Evolutionary conservation across 2,329 filamentous ascomycete species (phyloP).

Genomic region (Cladosporium sp.): DNA sequence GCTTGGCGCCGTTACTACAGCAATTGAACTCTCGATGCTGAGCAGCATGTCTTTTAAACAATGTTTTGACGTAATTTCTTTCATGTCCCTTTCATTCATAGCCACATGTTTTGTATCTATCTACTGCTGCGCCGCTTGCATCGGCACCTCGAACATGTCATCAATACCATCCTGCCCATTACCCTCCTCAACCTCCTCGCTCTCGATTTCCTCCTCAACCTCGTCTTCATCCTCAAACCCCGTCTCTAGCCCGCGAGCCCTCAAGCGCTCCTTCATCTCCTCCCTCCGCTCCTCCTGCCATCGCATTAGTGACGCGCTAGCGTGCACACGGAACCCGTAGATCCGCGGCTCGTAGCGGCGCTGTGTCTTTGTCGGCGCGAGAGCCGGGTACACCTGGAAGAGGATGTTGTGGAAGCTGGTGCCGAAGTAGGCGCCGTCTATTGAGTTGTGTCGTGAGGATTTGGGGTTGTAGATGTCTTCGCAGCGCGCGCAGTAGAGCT

Average conservation of each 20-base stretch:
- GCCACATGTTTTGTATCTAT: neutral
- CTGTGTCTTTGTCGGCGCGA: constrained; percentile 82
- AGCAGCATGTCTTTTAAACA: no score
- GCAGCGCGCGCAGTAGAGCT: constrained; percentile 95
- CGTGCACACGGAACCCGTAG: constrained; percentile 95
- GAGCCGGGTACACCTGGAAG: constrained; percentile 93
- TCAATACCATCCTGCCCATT: constrained; percentile 51
- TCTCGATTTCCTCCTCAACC: constrained; percentile 60
- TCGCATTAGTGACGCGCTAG: constrained; percentile 78
- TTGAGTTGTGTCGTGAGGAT: constrained; percentile 88
- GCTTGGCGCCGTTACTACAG: no score
- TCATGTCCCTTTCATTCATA: neutral
- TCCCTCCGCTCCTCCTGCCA: constrained; percentile 86
- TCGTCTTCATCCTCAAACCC: constrained; percentile 73
- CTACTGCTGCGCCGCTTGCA: constrained; percentile 10
- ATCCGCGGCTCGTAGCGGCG: constrained; percentile 86
- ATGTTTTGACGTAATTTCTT: neutral
- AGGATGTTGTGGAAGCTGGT: constrained; percentile 98
- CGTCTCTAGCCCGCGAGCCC: constrained; percentile 68
- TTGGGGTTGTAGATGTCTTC: constrained; percentile 99
- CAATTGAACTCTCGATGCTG: no score
- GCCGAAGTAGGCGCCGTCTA: constrained; percentile 97
- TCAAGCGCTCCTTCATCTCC: constrained; percentile 76
- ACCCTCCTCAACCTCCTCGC: constrained; percentile 56
- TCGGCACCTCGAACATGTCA: constrained; percentile 41